Evolutionary conservation across 345 rosid genomes (phyloP).

Genomic region (Salix dunnii): DNA sequence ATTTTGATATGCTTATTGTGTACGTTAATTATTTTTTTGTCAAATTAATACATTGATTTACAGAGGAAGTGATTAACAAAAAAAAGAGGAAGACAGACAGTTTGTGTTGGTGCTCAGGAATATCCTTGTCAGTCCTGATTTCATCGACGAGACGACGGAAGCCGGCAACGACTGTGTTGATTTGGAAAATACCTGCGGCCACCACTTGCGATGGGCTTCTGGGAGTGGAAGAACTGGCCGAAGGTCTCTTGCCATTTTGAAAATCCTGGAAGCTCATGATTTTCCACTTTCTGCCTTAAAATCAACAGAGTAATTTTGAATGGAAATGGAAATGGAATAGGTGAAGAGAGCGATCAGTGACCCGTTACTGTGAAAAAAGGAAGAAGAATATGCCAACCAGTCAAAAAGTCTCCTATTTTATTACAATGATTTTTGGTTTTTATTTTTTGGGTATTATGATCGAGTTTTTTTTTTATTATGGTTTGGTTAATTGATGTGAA

Average conservation of each 20-base stretch:
- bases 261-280: slow-evolving; percentile 62
- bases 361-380: neutral
- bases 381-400: neutral
- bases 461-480: no score
- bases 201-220: slow-evolving; percentile 48
- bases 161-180: slow-evolving; percentile 60
- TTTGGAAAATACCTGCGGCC: slow-evolving; percentile 67
- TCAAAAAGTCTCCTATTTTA: neutral
- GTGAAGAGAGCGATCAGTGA: neutral
- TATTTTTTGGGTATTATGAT: no score
- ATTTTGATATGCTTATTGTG: no score
- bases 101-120: slow-evolving; percentile 57
- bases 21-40: no score
- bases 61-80: neutral
- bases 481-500: no score
- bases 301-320: neutral
- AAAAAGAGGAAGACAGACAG: slow-evolving; percentile 28
- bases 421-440: no score
- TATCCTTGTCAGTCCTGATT: slow-evolving; percentile 62
- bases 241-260: slow-evolving; percentile 30
- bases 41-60: neutral
- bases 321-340: neutral
- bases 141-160: slow-evolving; percentile 62
- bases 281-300: neutral
- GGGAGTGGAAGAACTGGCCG: slow-evolving; percentile 30